Conservation (phyloP, 192 early-diverging fungal species). For the Umbelopsis sp. region DNA sequence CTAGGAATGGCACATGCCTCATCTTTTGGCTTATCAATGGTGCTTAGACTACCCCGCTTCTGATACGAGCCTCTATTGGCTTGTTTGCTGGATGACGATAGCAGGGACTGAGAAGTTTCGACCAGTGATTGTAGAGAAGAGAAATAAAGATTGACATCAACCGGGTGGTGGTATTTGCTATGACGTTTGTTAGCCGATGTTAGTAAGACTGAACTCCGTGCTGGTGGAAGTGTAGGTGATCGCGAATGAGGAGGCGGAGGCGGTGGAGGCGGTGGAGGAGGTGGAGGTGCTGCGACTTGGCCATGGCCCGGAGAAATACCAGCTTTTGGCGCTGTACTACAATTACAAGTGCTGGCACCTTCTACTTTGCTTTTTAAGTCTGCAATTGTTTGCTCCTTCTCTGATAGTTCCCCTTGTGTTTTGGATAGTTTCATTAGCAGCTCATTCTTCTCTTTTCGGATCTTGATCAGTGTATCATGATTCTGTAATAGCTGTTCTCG, state of each 20-base stretch:
- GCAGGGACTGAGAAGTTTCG: slow-evolving; percentile 27
- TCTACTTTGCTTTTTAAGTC: not conserved
- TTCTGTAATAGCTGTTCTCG: slow-evolving; percentile 22
- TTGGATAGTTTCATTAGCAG: slow-evolving; percentile 37
- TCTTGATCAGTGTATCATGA: slow-evolving; percentile 33
- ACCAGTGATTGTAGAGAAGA: slow-evolving; percentile 35
- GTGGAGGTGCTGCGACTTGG: slow-evolving; percentile 2
- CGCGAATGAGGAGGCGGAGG: slow-evolving; percentile 30
- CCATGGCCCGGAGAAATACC: not conserved
- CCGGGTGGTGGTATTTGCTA: slow-evolving; percentile 30
- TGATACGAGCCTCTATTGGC: slow-evolving; percentile 14
- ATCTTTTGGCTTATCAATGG: slow-evolving; percentile 34
- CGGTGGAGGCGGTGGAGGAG: slow-evolving; percentile 27
- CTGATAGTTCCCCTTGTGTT: slow-evolving; percentile 27
- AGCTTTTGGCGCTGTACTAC: not conserved
- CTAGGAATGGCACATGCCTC: slow-evolving; percentile 32
- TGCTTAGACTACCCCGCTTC: slow-evolving; percentile 22
- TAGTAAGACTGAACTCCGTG: not conserved
- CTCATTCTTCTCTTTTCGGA: slow-evolving; percentile 41
- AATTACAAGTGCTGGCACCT: not conserved
- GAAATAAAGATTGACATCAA: slow-evolving; percentile 33
- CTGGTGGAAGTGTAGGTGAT: slow-evolving; percentile 2
- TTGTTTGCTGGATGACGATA: slow-evolving; percentile 24
- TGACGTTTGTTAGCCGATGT: slow-evolving; percentile 11
- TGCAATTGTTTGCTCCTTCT: slow-evolving; percentile 22